Conservation (phyloP, 2,329 filamentous ascomycete species). For the Tolypocladium ovalisporum region DNA sequence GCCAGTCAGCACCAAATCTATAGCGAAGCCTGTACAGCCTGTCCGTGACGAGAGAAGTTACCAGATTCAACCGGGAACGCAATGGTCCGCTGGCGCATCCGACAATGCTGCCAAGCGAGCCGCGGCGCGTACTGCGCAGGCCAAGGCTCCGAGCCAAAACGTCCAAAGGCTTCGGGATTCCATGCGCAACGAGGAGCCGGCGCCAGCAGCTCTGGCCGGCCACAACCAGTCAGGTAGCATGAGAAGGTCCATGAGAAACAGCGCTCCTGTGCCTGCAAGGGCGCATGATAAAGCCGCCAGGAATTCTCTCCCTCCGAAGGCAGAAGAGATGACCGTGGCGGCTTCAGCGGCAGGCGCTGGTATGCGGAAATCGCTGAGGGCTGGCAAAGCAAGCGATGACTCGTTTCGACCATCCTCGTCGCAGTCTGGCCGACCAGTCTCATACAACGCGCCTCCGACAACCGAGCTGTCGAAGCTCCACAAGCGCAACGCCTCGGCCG, state of each 20-base stretch:
- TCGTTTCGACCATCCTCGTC: slow-evolving; percentile 2
- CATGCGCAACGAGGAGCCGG: slow-evolving; percentile 26
- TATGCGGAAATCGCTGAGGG: slow-evolving; percentile 13
- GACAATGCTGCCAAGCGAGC: slow-evolving; percentile 3
- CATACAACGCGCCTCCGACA: slow-evolving; percentile 15
- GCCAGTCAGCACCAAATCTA: slow-evolving; percentile 5
- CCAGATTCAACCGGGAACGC: slow-evolving; percentile 26
- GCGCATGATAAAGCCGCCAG: slow-evolving; percentile 2
- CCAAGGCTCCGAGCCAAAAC: background rate
- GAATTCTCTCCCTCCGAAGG: background rate
- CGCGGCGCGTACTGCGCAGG: background rate
- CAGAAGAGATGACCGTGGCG: background rate
- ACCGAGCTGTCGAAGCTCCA: slow-evolving; percentile 8
- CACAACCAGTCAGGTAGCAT: slow-evolving; percentile 12
- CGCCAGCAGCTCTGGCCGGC: slow-evolving; percentile 3
- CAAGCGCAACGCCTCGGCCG: slow-evolving; percentile 14
- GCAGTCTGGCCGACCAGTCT: slow-evolving; percentile 14
- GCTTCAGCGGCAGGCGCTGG: slow-evolving; percentile 3
- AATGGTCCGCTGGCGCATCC: slow-evolving; percentile 12
- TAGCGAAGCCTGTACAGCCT: slow-evolving; percentile 2
- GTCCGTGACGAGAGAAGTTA: slow-evolving; percentile 19
- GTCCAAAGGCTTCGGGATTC: slow-evolving; percentile 33
- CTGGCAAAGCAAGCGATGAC: slow-evolving; percentile 5
- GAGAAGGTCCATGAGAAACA: slow-evolving; percentile 21
- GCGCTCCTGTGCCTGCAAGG: slow-evolving; percentile 1